phyloP scores from a whole-genome alignment of 129 eudicot genomes.

The Deinandra increscens region DNA sequence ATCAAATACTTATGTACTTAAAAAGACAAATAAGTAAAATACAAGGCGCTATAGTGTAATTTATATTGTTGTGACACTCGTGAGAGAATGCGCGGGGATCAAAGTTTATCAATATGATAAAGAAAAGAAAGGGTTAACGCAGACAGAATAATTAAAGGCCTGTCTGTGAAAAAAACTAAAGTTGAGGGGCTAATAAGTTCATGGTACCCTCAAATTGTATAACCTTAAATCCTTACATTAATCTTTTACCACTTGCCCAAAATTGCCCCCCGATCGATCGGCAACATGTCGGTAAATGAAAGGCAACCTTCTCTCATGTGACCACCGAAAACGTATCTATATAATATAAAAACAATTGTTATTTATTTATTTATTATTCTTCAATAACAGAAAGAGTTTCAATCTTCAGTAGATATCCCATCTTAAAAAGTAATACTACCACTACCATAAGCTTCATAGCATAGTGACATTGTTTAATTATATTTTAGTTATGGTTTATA shows the following conservation, averaged over 20 bases:
- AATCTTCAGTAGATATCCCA: too few species aligned
- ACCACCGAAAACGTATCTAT: conserved; percentile 14
- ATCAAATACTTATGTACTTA: background rate
- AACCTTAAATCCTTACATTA: conserved; percentile 26
- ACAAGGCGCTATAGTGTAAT: conserved; percentile 24
- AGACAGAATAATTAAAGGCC: conserved; percentile 39
- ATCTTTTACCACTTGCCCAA: conserved; percentile 37
- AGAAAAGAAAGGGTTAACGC: conserved; percentile 22
- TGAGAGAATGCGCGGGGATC: conserved; percentile 27
- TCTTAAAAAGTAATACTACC: too few species aligned
- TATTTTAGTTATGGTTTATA: background rate
- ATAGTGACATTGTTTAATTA: too few species aligned
- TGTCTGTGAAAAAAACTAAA: conserved; percentile 28
- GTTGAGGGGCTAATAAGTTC: conserved; percentile 32
- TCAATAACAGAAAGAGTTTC: background rate
- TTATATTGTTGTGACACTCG: background rate
- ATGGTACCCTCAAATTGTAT: conserved; percentile 11
- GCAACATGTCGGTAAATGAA: conserved; percentile 39
- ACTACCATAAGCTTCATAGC: too few species aligned
- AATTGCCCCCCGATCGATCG: conserved; percentile 36
- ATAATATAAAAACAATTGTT: background rate
- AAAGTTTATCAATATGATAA: conserved; percentile 22
- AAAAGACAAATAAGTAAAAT: conserved; percentile 4
- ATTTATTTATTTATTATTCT: background rate
- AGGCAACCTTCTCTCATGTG: conserved; percentile 32